These are phyloP conservation scores for Conticribra guillardii DNA, from an alignment of 108 stramenopile species.

Conservation along the genomic window DNA sequence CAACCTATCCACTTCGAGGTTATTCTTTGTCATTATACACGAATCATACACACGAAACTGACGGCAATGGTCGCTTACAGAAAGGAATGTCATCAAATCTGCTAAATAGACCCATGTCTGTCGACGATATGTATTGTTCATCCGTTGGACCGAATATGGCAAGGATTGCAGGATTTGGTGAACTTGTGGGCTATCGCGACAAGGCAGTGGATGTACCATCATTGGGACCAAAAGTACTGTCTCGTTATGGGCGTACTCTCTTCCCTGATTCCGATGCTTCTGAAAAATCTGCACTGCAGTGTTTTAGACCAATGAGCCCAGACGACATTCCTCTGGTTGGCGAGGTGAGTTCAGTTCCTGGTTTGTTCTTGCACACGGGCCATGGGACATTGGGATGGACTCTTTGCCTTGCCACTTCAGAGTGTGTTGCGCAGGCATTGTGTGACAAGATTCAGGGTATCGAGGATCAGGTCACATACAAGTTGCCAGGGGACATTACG, in stretches of 20 bases:
- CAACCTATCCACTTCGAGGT: constrained; percentile 60
- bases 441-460: constrained; percentile 31
- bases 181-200: constrained; percentile 47
- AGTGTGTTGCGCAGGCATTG: constrained; percentile 56
- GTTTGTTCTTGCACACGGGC: constrained; percentile 57
- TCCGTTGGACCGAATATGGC: constrained; percentile 51
- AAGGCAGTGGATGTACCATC: constrained; percentile 42
- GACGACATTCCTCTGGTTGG: constrained; percentile 62
- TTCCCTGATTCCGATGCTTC: constrained; percentile 34
- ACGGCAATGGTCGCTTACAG: constrained; percentile 4
- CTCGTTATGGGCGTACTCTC: constrained; percentile 29
- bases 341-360: constrained; percentile 29
- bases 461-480: constrained; percentile 5
- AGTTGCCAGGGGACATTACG: constrained; percentile 33
- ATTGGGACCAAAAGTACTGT: constrained; percentile 37
- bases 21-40: constrained; percentile 47
- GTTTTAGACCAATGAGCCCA: constrained; percentile 61
- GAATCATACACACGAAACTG: constrained; percentile 16
- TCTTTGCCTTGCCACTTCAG: constrained; percentile 47
- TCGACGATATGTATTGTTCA: constrained; percentile 55
- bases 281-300: constrained; percentile 34
- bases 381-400: constrained; percentile 70
- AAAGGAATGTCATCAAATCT: constrained; percentile 19
- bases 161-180: constrained; percentile 55
- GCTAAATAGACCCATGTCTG: constrained; percentile 31